A percentile compares a stretch with the other conserved stretches of the same genome.
These are phyloP conservation scores for Vachellia collinsii DNA, from an alignment of 306 rosid species.

Conservation along the genomic window DNA sequence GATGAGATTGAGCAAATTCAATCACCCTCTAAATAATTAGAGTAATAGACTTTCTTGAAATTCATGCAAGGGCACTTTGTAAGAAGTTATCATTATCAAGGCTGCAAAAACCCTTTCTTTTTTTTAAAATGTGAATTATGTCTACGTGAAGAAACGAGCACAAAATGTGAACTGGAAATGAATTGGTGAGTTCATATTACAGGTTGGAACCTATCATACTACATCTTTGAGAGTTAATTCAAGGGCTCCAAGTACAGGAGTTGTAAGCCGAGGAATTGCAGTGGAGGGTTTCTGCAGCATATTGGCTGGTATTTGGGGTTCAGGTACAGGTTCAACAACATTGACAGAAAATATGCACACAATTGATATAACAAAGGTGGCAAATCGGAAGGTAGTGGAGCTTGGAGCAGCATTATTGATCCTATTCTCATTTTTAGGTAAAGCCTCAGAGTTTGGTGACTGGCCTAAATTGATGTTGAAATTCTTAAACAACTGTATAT, in stretches of 20 bases:
- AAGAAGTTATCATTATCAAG: conserved; percentile 1
- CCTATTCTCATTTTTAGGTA: conserved; percentile 80
- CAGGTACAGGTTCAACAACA: conserved; percentile 92
- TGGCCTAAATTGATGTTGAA: neutral
- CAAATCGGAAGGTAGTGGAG: conserved; percentile 71
- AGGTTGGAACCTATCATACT: conserved; percentile 87
- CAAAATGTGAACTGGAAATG: conserved; percentile 17
- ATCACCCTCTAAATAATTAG: neutral
- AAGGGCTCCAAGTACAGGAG: conserved; percentile 76
- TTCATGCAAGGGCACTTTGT: neutral
- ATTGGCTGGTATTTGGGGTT: conserved; percentile 92
- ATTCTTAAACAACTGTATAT: conserved; percentile 12
- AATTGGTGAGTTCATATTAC: conserved; percentile 31
- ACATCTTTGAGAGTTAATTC: conserved; percentile 58
- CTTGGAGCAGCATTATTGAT: conserved; percentile 84
- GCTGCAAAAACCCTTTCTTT: neutral
- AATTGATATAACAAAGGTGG: conserved; percentile 77
- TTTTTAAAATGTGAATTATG: neutral
- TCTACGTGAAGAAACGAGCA: conserved; percentile 7
- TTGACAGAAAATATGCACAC: conserved; percentile 90
- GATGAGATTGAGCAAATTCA: conserved; percentile 12
- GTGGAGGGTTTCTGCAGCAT: conserved; percentile 95
- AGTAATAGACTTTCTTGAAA: neutral
- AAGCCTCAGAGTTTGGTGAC: conserved; percentile 23
- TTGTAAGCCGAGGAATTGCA: conserved; percentile 95